phyloP scores from a whole-genome alignment of 306 rosid species.

The Cicer arietinum region DNA sequence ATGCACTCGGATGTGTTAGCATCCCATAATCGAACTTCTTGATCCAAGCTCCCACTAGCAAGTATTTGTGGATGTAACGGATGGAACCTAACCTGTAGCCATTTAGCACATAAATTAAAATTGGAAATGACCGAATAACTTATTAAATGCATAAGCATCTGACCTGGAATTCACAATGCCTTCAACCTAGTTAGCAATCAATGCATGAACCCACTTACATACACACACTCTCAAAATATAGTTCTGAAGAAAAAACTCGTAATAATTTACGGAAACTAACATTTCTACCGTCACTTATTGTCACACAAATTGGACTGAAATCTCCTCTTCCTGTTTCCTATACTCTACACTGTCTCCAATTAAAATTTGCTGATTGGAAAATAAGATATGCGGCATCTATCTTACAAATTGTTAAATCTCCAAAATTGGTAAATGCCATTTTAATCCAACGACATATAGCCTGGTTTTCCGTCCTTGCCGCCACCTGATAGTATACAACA shows the following conservation, averaged over 20 bases:
- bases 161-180: too few relatives aligned
- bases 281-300: conserved; percentile 1
- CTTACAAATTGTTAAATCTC: background rate
- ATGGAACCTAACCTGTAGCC: conserved; percentile 95
- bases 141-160: background rate
- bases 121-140: background rate
- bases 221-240: background rate
- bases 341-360: background rate
- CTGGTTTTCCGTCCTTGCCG: background rate
- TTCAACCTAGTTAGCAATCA: too few relatives aligned
- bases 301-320: background rate
- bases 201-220: too few relatives aligned
- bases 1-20: conserved; percentile 89
- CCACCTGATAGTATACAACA: background rate
- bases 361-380: conserved; percentile 2
- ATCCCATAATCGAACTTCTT: conserved; percentile 96
- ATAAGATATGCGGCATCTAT: background rate
- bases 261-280: background rate
- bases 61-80: conserved; percentile 82
- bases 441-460: background rate
- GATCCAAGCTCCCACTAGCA: conserved; percentile 99
- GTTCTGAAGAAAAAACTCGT: background rate
- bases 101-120: conserved; percentile 42
- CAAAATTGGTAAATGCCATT: background rate
- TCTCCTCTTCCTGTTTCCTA: background rate